These are phyloP conservation scores for Lotus japonicus DNA, from an alignment of 306 rosid genomes.

Conservation along the genomic window DNA sequence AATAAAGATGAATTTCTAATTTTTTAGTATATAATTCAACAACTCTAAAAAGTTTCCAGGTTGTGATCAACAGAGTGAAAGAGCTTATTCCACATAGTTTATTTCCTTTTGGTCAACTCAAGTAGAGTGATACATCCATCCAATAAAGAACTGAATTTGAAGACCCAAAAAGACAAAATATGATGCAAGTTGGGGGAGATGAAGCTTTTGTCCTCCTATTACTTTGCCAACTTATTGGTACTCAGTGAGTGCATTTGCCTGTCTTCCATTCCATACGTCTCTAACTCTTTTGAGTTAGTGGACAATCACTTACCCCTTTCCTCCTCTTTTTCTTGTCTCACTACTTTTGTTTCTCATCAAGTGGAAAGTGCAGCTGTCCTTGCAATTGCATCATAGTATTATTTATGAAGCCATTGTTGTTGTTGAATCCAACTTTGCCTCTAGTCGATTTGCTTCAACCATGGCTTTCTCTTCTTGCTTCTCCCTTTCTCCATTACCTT, in stretches of 20 bases:
- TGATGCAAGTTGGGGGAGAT: constrained; percentile 13
- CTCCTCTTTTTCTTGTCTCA: not conserved
- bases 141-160: constrained; percentile 10
- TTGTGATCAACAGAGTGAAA: too few species aligned
- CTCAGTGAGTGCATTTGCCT: constrained; percentile 13
- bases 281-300: constrained; percentile 22
- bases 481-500: constrained; percentile 36
- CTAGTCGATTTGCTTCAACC: constrained; percentile 26
- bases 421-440: constrained; percentile 18
- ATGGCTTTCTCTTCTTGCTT: constrained; percentile 55
- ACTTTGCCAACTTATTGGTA: constrained; percentile 11
- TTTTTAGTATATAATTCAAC: too few species aligned
- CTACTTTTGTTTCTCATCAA: not conserved
- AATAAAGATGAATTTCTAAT: too few species aligned
- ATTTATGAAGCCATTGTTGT: constrained; percentile 39
- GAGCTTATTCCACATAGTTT: not conserved
- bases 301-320: too few species aligned
- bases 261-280: constrained; percentile 34
- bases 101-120: not conserved
- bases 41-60: too few species aligned
- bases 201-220: not conserved
- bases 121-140: not conserved
- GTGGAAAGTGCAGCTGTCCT: constrained; percentile 9
- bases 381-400: not conserved
- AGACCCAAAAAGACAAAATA: not conserved